Evolutionary conservation across 495 filamentous ascomycete genomes (phyloP), one percentile per base, ranked within the genome.

Genomic region (Penicillium longicatenatum): DNA sequence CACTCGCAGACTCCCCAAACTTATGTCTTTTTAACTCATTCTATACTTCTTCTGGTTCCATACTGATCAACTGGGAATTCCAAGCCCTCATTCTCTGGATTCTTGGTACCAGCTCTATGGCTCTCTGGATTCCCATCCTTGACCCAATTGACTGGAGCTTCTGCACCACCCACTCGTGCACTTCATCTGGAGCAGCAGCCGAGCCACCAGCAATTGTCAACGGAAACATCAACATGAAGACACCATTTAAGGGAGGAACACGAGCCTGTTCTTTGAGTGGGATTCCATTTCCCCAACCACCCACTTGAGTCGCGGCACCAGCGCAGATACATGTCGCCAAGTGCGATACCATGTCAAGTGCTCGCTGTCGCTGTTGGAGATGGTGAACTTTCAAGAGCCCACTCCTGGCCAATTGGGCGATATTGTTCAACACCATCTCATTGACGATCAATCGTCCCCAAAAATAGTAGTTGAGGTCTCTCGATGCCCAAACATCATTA

Each of bases 141-240:
- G 45, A 20, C n/a, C 72, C 66, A 41, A 75, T 72, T 6, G 42
- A 57, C 29, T 66, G 58, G 11, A 76, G 57, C 20, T 57, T 70
- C n/a, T 54, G 49, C 19, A 71, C 42, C 10, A 65, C 62, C 64
- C 71, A 75, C 2, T 65, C 35, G 42, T 69, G 65, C 20, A 72
- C 49, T 29, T 71, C 64, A 3, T 72, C 64, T 2, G 64, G 54
- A n/a, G 62, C 59, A 24, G 61, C 66, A 7, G 63, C 61, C 2
- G 64, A 66, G 6, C 64, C 50, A 9, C 65, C 72, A 16, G 69
- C 72, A 37, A 72, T 55, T 1, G 65, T 55, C 26, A 75, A 48
- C 16, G 67, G 65, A 47, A 71, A 72, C n/a, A 73, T 35, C 29
- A 69, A 41, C 57, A 70, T 57, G 46, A 73, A 73, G 0, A 63